Evolutionary conservation across 2,329 filamentous ascomycete genomes (phyloP).

Genomic region (Botrytis aclada): DNA sequence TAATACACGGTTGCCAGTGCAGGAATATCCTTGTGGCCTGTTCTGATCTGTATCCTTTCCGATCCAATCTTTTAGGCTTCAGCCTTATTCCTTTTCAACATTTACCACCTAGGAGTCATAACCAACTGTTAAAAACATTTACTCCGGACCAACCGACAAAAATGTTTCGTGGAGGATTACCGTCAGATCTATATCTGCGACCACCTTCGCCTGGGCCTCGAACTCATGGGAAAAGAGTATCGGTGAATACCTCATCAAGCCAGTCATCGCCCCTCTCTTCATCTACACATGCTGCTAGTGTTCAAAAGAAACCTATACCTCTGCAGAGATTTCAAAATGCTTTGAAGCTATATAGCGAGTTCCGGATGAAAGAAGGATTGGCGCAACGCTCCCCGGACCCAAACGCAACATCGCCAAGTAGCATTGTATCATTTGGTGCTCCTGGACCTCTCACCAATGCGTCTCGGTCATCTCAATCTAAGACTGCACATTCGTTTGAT

Average conservation of each 20-base stretch:
- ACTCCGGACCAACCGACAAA: neutral
- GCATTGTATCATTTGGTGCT: constrained; percentile 22
- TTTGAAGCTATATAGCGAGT: constrained; percentile 27
- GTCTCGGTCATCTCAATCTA: constrained; percentile 28
- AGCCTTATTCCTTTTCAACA: neutral
- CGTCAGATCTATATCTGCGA: neutral
- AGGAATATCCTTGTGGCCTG: neutral
- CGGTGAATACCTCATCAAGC: constrained; percentile 18
- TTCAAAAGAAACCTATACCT: constrained; percentile 26
- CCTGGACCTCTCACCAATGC: constrained; percentile 23
- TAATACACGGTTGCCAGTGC: neutral
- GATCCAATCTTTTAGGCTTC: neutral
- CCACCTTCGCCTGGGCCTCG: neutral
- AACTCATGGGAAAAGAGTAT: neutral
- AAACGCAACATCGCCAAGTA: constrained; percentile 18
- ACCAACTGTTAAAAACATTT: neutral
- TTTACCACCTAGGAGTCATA: neutral
- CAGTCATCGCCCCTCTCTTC: constrained; percentile 18
- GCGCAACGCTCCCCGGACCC: constrained; percentile 23
- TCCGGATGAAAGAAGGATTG: constrained; percentile 27
- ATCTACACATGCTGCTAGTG: neutral
- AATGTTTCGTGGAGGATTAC: neutral
- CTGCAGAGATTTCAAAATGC: constrained; percentile 29
- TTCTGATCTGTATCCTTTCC: neutral
- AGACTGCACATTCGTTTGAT: constrained; percentile 23